Conservation (phyloP, 108 stramenopile species). For the Chaetoceros tenuissimus region DNA sequence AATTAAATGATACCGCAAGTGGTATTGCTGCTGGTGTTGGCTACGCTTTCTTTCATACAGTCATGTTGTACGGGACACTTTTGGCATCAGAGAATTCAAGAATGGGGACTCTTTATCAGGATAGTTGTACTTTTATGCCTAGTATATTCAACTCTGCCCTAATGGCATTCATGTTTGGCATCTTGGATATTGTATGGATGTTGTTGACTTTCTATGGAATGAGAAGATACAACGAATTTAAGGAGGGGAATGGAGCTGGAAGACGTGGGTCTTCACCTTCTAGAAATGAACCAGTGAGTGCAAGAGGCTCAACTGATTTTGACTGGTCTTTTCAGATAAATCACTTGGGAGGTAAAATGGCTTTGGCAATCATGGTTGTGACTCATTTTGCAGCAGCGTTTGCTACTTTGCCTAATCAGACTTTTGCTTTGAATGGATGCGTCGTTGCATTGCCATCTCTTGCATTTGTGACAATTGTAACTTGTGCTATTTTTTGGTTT, state of each 20-base stretch:
- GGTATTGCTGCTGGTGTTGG: slow-evolving; percentile 75
- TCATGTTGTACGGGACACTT: slow-evolving; percentile 70
- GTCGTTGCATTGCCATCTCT: slow-evolving; percentile 28
- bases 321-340: slow-evolving; percentile 39
- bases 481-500: slow-evolving; percentile 27
- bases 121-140: slow-evolving; percentile 52
- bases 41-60: slow-evolving; percentile 68
- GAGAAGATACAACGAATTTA: slow-evolving; percentile 49
- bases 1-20: slow-evolving; percentile 67
- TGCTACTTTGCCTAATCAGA: slow-evolving; percentile 29
- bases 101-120: slow-evolving; percentile 68
- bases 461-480: slow-evolving; percentile 14
- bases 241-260: slow-evolving; percentile 23
- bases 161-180: slow-evolving; percentile 55
- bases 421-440: slow-evolving; percentile 29
- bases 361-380: slow-evolving; percentile 18
- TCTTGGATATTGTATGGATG: slow-evolving; percentile 79
- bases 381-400: slow-evolving; percentile 32
- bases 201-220: slow-evolving; percentile 76
- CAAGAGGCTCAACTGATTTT: slow-evolving; percentile 1
- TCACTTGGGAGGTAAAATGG: slow-evolving; percentile 35
- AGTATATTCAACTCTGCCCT: slow-evolving; percentile 55
- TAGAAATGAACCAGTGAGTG: neutral
- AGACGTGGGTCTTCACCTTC: slow-evolving; percentile 5
- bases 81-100: slow-evolving; percentile 53